Evolutionary conservation across 2,329 filamentous ascomycete genomes (phyloP).

Genomic region (Didymella pomorum): DNA sequence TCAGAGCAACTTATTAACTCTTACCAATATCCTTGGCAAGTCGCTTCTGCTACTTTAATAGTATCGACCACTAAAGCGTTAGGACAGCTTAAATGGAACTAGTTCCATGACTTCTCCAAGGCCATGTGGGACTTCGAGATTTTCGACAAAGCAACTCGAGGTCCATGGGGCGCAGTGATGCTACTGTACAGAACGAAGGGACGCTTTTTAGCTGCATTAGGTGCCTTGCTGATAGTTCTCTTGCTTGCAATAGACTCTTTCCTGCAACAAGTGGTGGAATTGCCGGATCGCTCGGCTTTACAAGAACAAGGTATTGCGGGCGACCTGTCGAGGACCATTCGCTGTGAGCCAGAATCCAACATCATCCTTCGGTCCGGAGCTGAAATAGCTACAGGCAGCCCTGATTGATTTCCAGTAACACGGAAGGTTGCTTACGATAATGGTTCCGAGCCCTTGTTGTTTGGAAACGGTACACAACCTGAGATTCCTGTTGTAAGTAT

Average conservation of each 20-base stretch:
- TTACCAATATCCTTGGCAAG: slow-evolving; percentile 24
- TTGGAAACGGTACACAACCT: slow-evolving; percentile 33
- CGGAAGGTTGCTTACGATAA: slow-evolving; percentile 17
- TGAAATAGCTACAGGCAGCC: too few species aligned
- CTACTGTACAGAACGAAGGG: slow-evolving; percentile 28
- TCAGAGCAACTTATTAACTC: slow-evolving; percentile 7
- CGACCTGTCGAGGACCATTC: slow-evolving; percentile 14
- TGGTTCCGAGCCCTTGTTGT: slow-evolving; percentile 27
- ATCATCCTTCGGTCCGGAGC: too few species aligned
- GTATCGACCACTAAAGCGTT: slow-evolving; percentile 35
- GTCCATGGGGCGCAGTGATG: slow-evolving; percentile 22
- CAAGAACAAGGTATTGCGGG: background rate
- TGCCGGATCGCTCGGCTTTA: slow-evolving; percentile 12
- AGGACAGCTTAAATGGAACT: slow-evolving; percentile 40
- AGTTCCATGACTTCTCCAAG: slow-evolving; percentile 24
- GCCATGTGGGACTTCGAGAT: slow-evolving; percentile 43
- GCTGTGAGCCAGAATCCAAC: background rate
- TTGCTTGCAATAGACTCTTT: slow-evolving; percentile 40
- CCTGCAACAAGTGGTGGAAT: slow-evolving; percentile 37
- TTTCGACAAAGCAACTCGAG: slow-evolving; percentile 35
- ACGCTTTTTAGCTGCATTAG: slow-evolving; percentile 21
- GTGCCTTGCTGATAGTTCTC: background rate
- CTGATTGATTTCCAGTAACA: background rate
- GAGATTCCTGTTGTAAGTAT: slow-evolving; percentile 31
- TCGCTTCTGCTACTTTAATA: slow-evolving; percentile 32